These are phyloP conservation scores for Solanum pimpinellifolium DNA, from an alignment of 257 asterid genomes.

Conservation along the genomic window DNA sequence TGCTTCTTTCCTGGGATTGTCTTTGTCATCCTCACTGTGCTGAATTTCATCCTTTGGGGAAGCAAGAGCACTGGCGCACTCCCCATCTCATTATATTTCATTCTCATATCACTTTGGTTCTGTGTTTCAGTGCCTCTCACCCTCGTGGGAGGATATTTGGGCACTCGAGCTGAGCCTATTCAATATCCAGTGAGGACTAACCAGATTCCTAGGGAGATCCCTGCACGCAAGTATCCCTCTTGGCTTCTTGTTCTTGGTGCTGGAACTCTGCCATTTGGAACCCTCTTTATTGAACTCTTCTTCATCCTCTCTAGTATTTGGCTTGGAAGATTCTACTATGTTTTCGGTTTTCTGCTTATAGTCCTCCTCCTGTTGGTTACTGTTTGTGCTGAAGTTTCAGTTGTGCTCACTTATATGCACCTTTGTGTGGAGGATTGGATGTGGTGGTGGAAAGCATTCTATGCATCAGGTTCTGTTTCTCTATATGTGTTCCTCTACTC, in stretches of 20 bases:
- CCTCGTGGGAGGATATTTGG: conserved; percentile 66
- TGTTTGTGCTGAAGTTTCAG: conserved; percentile 80
- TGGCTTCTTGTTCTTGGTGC: conserved; percentile 91
- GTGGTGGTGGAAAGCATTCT: conserved; percentile 99
- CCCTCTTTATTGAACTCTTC: conserved; percentile 82
- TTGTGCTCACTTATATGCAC: conserved; percentile 83
- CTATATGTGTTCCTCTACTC: conserved; percentile 70
- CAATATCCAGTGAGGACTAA: conserved; percentile 66
- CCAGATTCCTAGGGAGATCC: conserved; percentile 83
- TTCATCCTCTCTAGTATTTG: conserved; percentile 81
- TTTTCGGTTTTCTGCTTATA: conserved; percentile 67
- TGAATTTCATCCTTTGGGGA: conserved; percentile 83
- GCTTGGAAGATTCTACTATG: conserved; percentile 79
- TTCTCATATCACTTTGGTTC: conserved; percentile 68
- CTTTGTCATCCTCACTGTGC: conserved; percentile 49
- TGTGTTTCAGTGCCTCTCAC: conserved; percentile 85
- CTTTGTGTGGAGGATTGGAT: conserved; percentile 87
- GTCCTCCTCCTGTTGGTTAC: conserved; percentile 47
- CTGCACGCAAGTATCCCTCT: conserved; percentile 63
- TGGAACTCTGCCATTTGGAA: conserved; percentile 86
- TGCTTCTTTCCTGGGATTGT: conserved; percentile 82
- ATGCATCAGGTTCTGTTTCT: conserved; percentile 75
- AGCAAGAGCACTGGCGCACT: conserved; percentile 79
- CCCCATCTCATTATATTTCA: conserved; percentile 62
- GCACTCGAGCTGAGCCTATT: conserved; percentile 55